Percentiles rank a stretch among this genome's conserved stretches.
Evolutionary conservation across 2,329 filamentous ascomycete genomes (phyloP).

Genomic region (Westerdykella aurantiaca): DNA sequence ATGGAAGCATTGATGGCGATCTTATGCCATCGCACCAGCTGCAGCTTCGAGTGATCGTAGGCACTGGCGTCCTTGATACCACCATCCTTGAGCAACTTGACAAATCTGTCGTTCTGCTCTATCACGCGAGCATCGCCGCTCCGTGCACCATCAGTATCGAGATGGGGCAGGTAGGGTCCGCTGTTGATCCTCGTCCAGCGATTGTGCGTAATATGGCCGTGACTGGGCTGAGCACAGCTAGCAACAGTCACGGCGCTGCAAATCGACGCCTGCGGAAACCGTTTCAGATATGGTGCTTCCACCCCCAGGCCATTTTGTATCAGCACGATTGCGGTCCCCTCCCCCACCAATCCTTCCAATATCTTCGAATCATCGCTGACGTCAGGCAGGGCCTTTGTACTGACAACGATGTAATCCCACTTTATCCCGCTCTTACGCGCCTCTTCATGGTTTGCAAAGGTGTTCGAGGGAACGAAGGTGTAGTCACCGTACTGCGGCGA

Average conservation of each 20-base stretch:
- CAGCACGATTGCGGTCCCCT: conserved; percentile 55
- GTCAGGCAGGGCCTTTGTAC: conserved; percentile 65
- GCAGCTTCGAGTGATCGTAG: conserved; percentile 60
- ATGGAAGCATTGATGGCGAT: conserved; percentile 70
- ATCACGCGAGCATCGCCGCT: conserved; percentile 30
- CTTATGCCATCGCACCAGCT: conserved; percentile 70
- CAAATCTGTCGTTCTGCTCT: conserved; percentile 46
- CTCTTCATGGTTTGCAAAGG: conserved; percentile 57
- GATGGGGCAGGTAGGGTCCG: conserved; percentile 57
- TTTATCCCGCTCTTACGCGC: conserved; percentile 43
- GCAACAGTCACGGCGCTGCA: conserved; percentile 65
- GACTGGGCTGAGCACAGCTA: conserved; percentile 59
- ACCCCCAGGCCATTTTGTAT: conserved; percentile 69
- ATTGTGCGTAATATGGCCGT: conserved; percentile 62
- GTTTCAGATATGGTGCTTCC: conserved; percentile 57
- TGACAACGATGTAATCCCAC: conserved; percentile 65
- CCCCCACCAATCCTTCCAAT: conserved; percentile 54
- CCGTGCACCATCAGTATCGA: conserved; percentile 26
- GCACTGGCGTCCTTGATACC: conserved; percentile 60
- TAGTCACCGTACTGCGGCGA: conserved; percentile 65
- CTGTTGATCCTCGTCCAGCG: conserved; percentile 68
- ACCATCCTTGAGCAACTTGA: conserved; percentile 53
- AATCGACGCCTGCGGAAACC: conserved; percentile 57
- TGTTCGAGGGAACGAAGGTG: conserved; percentile 55
- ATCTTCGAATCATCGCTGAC: conserved; percentile 56